Conservation (phyloP, 2,329 filamentous ascomycete species). For the Venturia effusa region DNA sequence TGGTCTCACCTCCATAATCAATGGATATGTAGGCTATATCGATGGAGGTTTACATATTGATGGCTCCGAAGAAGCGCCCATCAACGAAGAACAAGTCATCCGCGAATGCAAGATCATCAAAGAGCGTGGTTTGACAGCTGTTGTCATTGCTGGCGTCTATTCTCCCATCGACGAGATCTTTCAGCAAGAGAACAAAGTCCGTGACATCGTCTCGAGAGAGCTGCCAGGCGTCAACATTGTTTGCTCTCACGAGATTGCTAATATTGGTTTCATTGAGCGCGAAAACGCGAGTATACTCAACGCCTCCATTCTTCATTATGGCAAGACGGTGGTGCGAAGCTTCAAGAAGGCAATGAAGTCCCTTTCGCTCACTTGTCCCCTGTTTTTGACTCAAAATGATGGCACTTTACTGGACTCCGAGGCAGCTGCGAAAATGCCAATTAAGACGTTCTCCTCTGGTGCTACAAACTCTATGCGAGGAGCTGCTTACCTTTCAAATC, state of each 20-base stretch:
- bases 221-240: conserved; percentile 39
- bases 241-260: conserved; percentile 40
- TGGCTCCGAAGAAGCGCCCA: conserved; percentile 29
- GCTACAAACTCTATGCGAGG: conserved; percentile 44
- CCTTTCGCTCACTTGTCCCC: conserved; percentile 34
- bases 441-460: conserved; percentile 41
- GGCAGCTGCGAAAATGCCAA: conserved; percentile 36
- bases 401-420: conserved; percentile 38
- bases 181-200: conserved; percentile 41
- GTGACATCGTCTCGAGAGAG: conserved; percentile 36
- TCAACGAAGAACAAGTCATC: conserved; percentile 35
- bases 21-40: conserved; percentile 34
- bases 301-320: conserved; percentile 36
- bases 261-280: conserved; percentile 38
- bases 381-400: conserved; percentile 44
- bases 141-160: conserved; percentile 48
- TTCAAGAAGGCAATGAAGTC: conserved; percentile 36
- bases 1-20: conserved; percentile 33
- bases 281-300: conserved; percentile 43
- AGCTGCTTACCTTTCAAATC: conserved; percentile 28
- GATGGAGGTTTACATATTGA: conserved; percentile 40
- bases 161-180: conserved; percentile 45
- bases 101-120: conserved; percentile 34
- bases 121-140: conserved; percentile 31
- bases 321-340: conserved; percentile 33